Conservation (phyloP, 1,284 basidiomycete species). For the Cystodermella granulosa region DNA sequence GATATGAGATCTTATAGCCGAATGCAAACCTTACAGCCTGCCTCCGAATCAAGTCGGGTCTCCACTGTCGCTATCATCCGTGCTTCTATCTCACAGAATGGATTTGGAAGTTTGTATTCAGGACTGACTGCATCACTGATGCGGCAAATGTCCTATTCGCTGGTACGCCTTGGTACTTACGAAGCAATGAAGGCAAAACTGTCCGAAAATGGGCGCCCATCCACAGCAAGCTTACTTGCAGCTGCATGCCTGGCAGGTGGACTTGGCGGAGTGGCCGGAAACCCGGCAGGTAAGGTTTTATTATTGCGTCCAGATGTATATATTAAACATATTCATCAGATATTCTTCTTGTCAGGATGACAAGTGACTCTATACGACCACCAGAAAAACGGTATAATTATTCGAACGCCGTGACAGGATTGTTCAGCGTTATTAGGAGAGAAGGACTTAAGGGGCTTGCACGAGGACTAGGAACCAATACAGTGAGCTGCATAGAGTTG, state of each 20-base stretch:
- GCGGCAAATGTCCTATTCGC: conserved; percentile 88
- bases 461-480: conserved; percentile 78
- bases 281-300: conserved; percentile 62
- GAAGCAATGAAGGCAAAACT: conserved; percentile 67
- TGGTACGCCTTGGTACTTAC: conserved; percentile 81
- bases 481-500: conserved; percentile 40
- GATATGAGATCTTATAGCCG: conserved; percentile 44
- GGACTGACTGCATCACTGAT: conserved; percentile 81
- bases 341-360: conserved; percentile 82
- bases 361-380: conserved; percentile 73
- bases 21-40: conserved; percentile 65
- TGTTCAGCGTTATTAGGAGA: conserved; percentile 58
- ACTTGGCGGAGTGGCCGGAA: conserved; percentile 74
- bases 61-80: conserved; percentile 59
- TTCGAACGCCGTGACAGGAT: conserved; percentile 67
- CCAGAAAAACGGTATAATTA: conserved; percentile 73
- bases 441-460: conserved; percentile 71
- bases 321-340: conserved; percentile 37
- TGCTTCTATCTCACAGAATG: conserved; percentile 54
- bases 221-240: conserved; percentile 52
- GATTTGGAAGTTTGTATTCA: conserved; percentile 71
- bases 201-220: conserved; percentile 47
- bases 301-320: conserved; percentile 2
- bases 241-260: conserved; percentile 71
- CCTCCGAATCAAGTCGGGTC: conserved; percentile 43